A percentile compares a stretch with the other conserved stretches of the same genome.
Evolutionary conservation across 163 green algal genomes (phyloP).

Genomic region (Chlamydomonas reinhardtii): DNA sequence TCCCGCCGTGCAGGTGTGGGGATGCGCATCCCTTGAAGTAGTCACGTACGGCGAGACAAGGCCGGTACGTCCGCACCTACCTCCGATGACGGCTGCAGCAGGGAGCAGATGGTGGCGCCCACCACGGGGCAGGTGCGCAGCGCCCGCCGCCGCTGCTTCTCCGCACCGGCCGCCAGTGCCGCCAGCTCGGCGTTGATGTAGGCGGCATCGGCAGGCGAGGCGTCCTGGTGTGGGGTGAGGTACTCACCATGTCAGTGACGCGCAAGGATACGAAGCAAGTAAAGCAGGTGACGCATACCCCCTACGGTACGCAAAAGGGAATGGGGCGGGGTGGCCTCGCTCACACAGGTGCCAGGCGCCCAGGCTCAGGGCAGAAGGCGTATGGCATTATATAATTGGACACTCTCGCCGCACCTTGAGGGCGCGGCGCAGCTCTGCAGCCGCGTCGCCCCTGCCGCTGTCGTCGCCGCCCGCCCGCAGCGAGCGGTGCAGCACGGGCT

Average conservation of each 20-base stretch:
- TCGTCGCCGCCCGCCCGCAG: conserved; percentile 75
- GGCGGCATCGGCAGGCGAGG: conserved; percentile 9
- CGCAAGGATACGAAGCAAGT: too few species aligned
- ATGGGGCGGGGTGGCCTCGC: too few species aligned
- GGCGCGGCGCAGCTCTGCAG: conserved; percentile 71
- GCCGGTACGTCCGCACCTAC: too few species aligned
- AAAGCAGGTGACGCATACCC: too few species aligned
- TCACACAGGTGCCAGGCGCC: too few species aligned
- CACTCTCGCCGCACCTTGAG: conserved; percentile 50
- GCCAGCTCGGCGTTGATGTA: conserved; percentile 72
- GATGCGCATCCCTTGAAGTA: too few species aligned
- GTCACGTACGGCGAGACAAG: neutral
- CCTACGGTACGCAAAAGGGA: too few species aligned
- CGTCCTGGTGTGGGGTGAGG: conserved; percentile 7
- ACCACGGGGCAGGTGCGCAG: conserved; percentile 85
- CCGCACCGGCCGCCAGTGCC: conserved; percentile 70
- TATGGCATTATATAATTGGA: too few species aligned
- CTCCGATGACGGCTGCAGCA: conserved; percentile 49
- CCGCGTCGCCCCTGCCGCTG: conserved; percentile 16
- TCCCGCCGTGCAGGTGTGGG: too few species aligned
- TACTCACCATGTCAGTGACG: too few species aligned
- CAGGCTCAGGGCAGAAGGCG: too few species aligned
- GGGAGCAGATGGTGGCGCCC: conserved; percentile 87
- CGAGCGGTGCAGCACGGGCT: conserved; percentile 78
- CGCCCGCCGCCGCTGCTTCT: conserved; percentile 68